Evolutionary conservation across 139 green algal genomes (phyloP), one percentile per base, ranked within the genome.

Genomic region (Picochlorum sp.): DNA sequence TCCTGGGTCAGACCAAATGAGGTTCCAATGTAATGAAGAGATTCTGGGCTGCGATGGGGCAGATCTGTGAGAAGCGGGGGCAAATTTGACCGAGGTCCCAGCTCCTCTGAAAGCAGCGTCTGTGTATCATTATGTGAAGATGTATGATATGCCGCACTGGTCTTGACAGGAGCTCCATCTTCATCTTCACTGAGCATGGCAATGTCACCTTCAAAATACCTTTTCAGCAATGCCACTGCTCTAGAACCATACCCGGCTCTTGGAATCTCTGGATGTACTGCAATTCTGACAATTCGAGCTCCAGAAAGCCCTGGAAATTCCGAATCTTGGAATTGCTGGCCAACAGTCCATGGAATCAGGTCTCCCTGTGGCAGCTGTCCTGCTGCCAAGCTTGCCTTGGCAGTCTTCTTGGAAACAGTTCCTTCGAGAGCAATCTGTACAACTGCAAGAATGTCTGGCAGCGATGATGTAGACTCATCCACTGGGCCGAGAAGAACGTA

Each of bases 281-380:
- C 93, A 37, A 98, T 92, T 61, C 93, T 86, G 54, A 98, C 92
- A 13, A 98, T 83, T 28, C 93, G 78, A 6, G 88, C 93, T 23
- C 92, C 93, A 4, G 76, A 90, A 26, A 98, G 86, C 2, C 50
- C 54, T 0, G 93, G 88, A 74, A 98, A 98, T 49, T 94, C 89
- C 3, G 77, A 47, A 74, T 98, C 93, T 81, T 95, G 86, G 76
- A 89, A 98, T 78, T 98, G 92, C 86, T 96, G 85, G 8, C 81
- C 81, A 21, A 98, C 68, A 13, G 90, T 98, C 92, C 92, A 98
- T n/a, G 93, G 93, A 47, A 98, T 92, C 11, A 98, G 77, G 77
- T 98, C 93, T 23, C 93, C 93, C 63, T 86, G 77, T 6, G 88
- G 88, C 60, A 93, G 74, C 41, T 87, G 77, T n/a, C 92, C 92